Percentiles rank a stretch among this genome's conserved stretches.
These are phyloP conservation scores for Tetrahymena thermophila DNA, from an alignment of 73 alveolate species.

Conservation along the genomic window DNA sequence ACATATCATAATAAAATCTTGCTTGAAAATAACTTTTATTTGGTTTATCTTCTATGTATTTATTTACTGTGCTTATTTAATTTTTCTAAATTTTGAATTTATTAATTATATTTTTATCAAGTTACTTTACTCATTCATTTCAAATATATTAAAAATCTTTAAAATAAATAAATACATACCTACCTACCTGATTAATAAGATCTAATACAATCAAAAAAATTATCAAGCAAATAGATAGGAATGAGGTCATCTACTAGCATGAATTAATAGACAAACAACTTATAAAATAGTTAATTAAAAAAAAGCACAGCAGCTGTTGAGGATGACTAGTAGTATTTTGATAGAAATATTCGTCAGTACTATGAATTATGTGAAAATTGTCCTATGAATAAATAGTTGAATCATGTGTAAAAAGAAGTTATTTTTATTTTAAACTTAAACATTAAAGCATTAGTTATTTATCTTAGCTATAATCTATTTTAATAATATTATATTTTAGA, in stretches of 20 bases:
- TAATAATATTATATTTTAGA: background rate
- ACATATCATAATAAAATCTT: no score
- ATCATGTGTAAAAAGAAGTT: background rate
- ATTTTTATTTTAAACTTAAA: background rate
- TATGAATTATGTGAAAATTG: background rate
- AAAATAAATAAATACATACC: background rate
- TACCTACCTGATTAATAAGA: no score
- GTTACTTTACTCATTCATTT: background rate
- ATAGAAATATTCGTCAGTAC: background rate
- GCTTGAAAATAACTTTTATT: no score
- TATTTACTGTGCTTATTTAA: no score
- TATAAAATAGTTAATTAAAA: background rate
- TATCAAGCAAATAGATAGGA: background rate
- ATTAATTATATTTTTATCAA: no score
- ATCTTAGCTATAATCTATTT: background rate
- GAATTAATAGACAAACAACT: background rate
- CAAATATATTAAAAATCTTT: background rate
- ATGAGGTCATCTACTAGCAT: background rate
- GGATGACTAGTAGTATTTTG: background rate
- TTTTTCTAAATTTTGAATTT: no score
- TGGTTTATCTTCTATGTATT: no score
- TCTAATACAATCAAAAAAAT: background rate
- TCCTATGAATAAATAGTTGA: background rate
- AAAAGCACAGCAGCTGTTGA: background rate
- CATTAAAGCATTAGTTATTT: background rate